Conservation (phyloP, 768 basidiomycete genomes). For the Boletus rubroflammeus region DNA sequence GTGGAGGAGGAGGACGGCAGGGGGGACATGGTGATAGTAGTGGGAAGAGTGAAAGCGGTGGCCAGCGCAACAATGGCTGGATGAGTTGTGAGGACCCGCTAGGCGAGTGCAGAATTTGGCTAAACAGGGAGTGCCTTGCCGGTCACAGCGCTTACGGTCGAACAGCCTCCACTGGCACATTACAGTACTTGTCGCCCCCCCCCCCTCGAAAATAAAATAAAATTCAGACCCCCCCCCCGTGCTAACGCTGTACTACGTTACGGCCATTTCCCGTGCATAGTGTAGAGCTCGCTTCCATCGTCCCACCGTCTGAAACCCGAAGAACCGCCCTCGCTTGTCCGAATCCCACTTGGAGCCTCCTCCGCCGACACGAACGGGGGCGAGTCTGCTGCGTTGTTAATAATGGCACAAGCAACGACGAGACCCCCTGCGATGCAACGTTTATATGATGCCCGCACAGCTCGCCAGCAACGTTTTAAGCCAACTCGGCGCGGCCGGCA, state of each 20-base stretch:
- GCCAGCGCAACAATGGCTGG: slow-evolving; percentile 42
- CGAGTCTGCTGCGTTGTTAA: neutral
- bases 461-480: slow-evolving; percentile 20
- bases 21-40: slow-evolving; percentile 37
- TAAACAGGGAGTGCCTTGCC: slow-evolving; percentile 35
- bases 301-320: neutral
- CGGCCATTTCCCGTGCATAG: neutral
- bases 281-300: neutral
- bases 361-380: slow-evolving; percentile 8
- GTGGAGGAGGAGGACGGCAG: slow-evolving; percentile 25
- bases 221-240: neutral
- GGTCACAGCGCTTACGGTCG: slow-evolving; percentile 33
- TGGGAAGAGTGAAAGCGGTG: slow-evolving; percentile 38
- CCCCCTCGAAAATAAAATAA: slow-evolving; percentile 7
- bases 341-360: neutral
- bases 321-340: neutral
- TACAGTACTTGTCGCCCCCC: neutral
- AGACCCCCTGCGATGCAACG: neutral
- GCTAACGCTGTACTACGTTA: neutral
- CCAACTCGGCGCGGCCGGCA: slow-evolving; percentile 18
- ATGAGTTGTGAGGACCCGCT: slow-evolving; percentile 31
- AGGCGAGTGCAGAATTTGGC: slow-evolving; percentile 34
- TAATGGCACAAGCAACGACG: neutral
- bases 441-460: slow-evolving; percentile 12
- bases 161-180: slow-evolving; percentile 8